A percentile compares a stretch with the other conserved stretches of the same genome.
Conservation (phyloP, 2,329 filamentous ascomycete species). For the Paecilomyces dactylethromorphus region DNA sequence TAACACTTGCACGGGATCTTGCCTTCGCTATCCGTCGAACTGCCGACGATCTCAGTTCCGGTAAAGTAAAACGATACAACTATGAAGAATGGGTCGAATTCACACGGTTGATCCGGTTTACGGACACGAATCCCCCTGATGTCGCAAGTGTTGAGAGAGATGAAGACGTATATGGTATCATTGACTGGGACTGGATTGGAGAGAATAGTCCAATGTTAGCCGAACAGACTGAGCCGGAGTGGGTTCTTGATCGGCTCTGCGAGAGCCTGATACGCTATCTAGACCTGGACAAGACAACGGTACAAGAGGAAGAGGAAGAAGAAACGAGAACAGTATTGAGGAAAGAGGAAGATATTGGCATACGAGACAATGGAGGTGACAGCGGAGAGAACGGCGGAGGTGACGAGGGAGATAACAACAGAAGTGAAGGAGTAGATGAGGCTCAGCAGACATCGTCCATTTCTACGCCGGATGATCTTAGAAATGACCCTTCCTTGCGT, state of each 20-base stretch:
- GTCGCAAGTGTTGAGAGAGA: conserved; percentile 31
- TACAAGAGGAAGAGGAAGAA: conserved; percentile 2
- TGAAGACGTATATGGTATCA: conserved; percentile 52
- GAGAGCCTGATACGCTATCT: conserved; percentile 53
- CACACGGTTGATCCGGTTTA: conserved; percentile 64
- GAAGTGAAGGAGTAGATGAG: not conserved
- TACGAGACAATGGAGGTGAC: conserved; percentile 7
- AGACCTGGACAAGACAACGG: conserved; percentile 6
- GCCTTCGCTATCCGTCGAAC: conserved; percentile 64
- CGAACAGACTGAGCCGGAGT: conserved; percentile 57
- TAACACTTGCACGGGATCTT: conserved; percentile 55
- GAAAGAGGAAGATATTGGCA: conserved; percentile 19
- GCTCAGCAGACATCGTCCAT: not conserved
- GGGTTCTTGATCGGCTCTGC: conserved; percentile 59
- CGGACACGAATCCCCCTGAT: conserved; percentile 18
- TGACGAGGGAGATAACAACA: no score
- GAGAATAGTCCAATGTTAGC: conserved; percentile 62
- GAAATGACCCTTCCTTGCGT: not conserved
- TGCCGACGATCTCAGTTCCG: conserved; percentile 54
- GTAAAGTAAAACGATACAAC: conserved; percentile 58
- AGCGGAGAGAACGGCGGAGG: no score
- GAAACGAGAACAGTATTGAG: conserved; percentile 13
- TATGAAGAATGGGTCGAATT: conserved; percentile 88
- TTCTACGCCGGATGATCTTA: not conserved
- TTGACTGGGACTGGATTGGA: conserved; percentile 69